Evolutionary conservation across 2,329 filamentous ascomycete genomes (phyloP), one percentile per base, ranked within the genome.

Genomic region (Trichoderma semiorbis): DNA sequence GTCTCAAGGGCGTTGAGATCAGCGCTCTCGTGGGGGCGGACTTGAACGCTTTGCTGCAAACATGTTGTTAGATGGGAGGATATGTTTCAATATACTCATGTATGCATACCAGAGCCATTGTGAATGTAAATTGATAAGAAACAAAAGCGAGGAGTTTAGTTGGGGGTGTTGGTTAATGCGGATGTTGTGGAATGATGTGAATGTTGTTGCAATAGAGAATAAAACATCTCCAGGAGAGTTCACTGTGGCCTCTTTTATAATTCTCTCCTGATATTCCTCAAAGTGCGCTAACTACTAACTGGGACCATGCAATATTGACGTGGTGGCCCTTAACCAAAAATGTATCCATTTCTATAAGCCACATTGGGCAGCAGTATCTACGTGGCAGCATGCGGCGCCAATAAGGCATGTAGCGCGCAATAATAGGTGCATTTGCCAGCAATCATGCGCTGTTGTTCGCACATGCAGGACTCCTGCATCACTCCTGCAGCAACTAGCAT

Each of bases 361-460:
- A 67, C 64, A 67, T 67, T 67, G 64, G 64, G 64, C 50, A 67
- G 24, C 64, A 67, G 18, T 28, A 67, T 67, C 24, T 67, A 67
- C 64, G 64, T 67, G 64, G 64, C 64, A 67, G 32, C 24, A 67
- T 43, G 64, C 50, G 32, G 64, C 64, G 30, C 64, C 64, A 67
- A 67, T 67, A 43, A 43, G 50, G 21, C 64, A 57, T 57, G 64
- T 67, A 67, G 64, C 64, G 64, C 50, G 50, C 64, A 67, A 50
- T 32, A 67, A 67, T 57, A 67, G 64, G 64, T 67, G 50, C 64
- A 67, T 67, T 67, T 57, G 64, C 50, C 64, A 67, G 64, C 64
- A 67, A 39, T 67, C 64, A 67, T 57, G 50, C 64, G 64, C 50
- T 67, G 64, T 67, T 67, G 64, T 67, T 67, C 64, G 26, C 39